phyloP scores from a whole-genome alignment of 768 basidiomycete species.

The Panaeolus papilionaceus region DNA sequence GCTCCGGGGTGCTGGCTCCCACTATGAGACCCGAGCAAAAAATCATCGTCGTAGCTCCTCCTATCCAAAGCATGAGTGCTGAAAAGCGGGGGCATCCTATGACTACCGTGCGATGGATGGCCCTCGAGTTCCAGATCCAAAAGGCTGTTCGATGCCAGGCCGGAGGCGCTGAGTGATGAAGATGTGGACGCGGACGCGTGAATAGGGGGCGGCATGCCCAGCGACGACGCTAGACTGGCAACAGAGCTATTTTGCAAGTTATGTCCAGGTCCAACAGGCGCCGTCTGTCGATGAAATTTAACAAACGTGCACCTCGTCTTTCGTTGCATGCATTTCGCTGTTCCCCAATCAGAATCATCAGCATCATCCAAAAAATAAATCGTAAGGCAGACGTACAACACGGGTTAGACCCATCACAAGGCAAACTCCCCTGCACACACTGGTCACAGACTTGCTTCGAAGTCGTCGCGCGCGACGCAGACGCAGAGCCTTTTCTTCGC shows the following conservation, averaged over 20 bases:
- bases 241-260: slow-evolving; percentile 38
- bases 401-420: slow-evolving; percentile 82
- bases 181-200: neutral
- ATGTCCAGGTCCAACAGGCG: slow-evolving; percentile 79
- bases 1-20: neutral
- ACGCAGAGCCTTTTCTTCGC: slow-evolving; percentile 70
- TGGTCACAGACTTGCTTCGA: slow-evolving; percentile 88
- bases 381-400: slow-evolving; percentile 59
- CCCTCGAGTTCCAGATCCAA: neutral
- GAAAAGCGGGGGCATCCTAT: neutral
- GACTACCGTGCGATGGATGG: neutral
- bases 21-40: neutral
- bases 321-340: slow-evolving; percentile 77
- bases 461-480: slow-evolving; percentile 74
- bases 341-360: no score
- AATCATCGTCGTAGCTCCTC: neutral
- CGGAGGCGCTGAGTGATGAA: neutral
- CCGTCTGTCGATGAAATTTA: slow-evolving; percentile 84
- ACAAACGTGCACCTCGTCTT: slow-evolving; percentile 80
- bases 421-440: slow-evolving; percentile 76
- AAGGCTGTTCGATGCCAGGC: neutral
- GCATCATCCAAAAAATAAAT: neutral
- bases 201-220: neutral
- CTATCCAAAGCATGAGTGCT: neutral
- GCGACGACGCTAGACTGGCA: slow-evolving; percentile 10